Evolutionary conservation across 306 rosid genomes (phyloP).

Genomic region (Begonia peltatifolia): DNA sequence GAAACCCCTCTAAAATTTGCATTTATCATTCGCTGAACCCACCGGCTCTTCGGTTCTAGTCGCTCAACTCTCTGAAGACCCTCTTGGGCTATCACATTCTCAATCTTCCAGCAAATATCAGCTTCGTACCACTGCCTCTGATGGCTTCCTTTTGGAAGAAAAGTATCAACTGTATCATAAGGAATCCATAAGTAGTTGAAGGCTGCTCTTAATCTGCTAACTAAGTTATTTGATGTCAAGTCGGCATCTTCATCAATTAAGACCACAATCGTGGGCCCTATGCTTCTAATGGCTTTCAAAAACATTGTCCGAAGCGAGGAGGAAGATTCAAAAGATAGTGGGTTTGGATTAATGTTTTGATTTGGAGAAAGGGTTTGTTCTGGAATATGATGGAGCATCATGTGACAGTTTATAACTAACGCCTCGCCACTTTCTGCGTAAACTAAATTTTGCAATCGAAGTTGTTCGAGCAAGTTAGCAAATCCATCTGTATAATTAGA

Average conservation of each 20-base stretch:
- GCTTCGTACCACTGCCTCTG: slow-evolving; percentile 93
- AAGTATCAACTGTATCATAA: slow-evolving; percentile 72
- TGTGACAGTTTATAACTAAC: slow-evolving; percentile 67
- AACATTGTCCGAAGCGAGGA: slow-evolving; percentile 45
- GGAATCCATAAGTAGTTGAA: slow-evolving; percentile 93
- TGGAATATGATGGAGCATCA: slow-evolving; percentile 81
- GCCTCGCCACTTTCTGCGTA: slow-evolving; percentile 38
- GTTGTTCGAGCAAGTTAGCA: slow-evolving; percentile 43
- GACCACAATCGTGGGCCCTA: slow-evolving; percentile 59
- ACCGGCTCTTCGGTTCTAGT: slow-evolving; percentile 34
- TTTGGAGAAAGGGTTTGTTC: slow-evolving; percentile 34
- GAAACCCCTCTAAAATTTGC: slow-evolving; percentile 38
- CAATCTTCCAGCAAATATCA: slow-evolving; percentile 71
- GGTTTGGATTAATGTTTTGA: slow-evolving; percentile 1
- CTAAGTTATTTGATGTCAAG: slow-evolving; percentile 50
- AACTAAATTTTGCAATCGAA: slow-evolving; percentile 45
- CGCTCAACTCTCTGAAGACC: slow-evolving; percentile 73
- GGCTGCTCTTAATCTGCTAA: slow-evolving; percentile 51
- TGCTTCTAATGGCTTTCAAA: slow-evolving; percentile 36
- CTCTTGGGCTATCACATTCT: slow-evolving; percentile 73
- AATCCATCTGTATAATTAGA: slow-evolving; percentile 56
- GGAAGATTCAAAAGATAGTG: slow-evolving; percentile 6
- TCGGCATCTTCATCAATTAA: slow-evolving; percentile 82
- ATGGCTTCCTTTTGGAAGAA: slow-evolving; percentile 49
- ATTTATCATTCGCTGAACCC: slow-evolving; percentile 65